These are phyloP conservation scores for Colletotrichum ledebouriae DNA, from an alignment of 2,329 filamentous ascomycete genomes.

Conservation along the genomic window DNA sequence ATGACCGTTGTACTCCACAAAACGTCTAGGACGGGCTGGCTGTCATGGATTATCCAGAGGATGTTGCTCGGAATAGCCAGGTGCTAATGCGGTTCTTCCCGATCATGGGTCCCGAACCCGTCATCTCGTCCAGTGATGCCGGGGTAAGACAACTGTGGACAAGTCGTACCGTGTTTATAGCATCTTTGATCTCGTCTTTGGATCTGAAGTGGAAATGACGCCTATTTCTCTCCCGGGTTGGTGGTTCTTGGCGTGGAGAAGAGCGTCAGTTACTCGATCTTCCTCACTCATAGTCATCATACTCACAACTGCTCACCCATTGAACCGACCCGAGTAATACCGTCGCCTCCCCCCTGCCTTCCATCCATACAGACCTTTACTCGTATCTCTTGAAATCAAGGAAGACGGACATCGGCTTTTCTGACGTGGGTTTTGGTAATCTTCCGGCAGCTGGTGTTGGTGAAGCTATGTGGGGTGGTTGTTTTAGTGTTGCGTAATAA, in stretches of 20 bases:
- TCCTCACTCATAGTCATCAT: neutral
- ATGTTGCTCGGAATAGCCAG: slow-evolving; percentile 38
- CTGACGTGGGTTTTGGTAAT: no score
- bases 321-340: neutral
- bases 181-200: slow-evolving; percentile 15
- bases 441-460: no score
- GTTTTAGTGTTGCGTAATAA: no score
- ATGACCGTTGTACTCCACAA: slow-evolving; percentile 32
- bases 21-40: slow-evolving; percentile 22
- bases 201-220: slow-evolving; percentile 27
- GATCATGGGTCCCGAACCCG: slow-evolving; percentile 42
- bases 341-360: no score
- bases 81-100: slow-evolving; percentile 43
- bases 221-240: slow-evolving; percentile 15
- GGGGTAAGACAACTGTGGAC: slow-evolving; percentile 36
- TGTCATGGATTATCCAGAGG: slow-evolving; percentile 42
- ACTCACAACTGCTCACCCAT: neutral
- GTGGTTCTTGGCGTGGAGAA: slow-evolving; percentile 20
- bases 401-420: no score
- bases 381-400: no score
- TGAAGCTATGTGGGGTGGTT: no score
- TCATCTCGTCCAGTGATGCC: slow-evolving; percentile 39
- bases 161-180: slow-evolving; percentile 27
- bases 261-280: neutral
- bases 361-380: no score